Base-by-base conservation (phyloP, 164 flowering plant genomes). In the Stephania japonica region DNA sequence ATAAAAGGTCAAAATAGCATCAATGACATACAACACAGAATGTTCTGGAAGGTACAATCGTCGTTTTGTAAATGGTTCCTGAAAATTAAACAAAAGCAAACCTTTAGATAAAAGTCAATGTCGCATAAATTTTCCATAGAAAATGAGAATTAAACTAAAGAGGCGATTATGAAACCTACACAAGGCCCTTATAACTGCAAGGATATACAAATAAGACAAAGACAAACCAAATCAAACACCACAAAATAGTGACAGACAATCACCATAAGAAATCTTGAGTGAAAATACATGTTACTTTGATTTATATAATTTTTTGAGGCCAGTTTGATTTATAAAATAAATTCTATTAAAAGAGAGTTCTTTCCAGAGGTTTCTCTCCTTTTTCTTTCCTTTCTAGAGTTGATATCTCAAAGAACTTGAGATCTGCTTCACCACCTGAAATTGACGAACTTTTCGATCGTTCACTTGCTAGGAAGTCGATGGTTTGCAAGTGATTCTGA, bases 1-100 rank as follows among this genome's bases (percentile, higher is more conserved):
- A 10, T 59, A 5, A 61, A 43, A 67, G 27, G 9, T 42, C 70
- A 61, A 73, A 5, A 64, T 11, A 12, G 32, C 61, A 42, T 64
- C 26, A 75, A 59, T 70, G 49, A 79, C 93, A n/a, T 89, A 94
- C 99, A 76, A 94, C 77, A 76, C 99, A 94, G 81, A 94, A 91
- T 71, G 99, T 91, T 82, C 91, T 80, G 70, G 94, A 92, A 68
- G 99, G 99, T 80, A 91, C 85, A 71, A 94, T 89, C 21, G 89
- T 84, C 75, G 99, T 91, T 80, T 81, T 88, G 84, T 91, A 94
- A 66, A 94, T 86, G 73, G 94, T 94, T 80, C 99, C 99, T 94
- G 97, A 73, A 80, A 84, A 10, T 72, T 12, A 73, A 75, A 64
- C 73, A 32, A 75, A 69, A 47, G 27, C 41, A 47, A 70, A 26